Base-by-base conservation (phyloP, 2,329 filamentous ascomycete species). In the Pseudopithomyces chartarum region DNA sequence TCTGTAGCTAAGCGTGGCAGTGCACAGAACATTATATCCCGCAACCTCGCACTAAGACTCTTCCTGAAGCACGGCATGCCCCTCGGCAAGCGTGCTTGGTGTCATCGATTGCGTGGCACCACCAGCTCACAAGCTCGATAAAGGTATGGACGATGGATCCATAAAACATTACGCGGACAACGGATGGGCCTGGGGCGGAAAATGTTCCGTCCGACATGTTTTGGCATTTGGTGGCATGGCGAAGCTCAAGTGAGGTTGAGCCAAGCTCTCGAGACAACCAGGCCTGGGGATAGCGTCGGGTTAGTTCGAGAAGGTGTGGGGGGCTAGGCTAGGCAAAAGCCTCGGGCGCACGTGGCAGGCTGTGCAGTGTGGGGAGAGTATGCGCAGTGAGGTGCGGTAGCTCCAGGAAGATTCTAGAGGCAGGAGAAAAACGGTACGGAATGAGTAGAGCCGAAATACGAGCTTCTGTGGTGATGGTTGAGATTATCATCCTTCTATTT, bases 231-330 rank as follows among this genome's bases (percentile, higher is more conserved):
- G 11, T 19, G 34, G 17, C 15, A 40, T 40, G 15, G 13, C n/a
- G 33, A 19, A 10, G 2, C 11, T 46, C 13, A 33, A 29, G 26
- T 20, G 44, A 34, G 17, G 44, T 3, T 36, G 23, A 32, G 43
- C 43, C 44, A 36, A 47, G 44, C 29, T 22, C 29, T 32, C 6
- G 29, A 20, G 26, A n/a, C 44, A 17, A 12, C 17, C 44, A 47
- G 26, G 32, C 23, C 44, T 47, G 44, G 44, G 44, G 46, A 43
- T 49, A 49, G 34, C 13, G 34, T n/a, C 20, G 34, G 46, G 46
- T 49, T 49, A 49, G 46, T 22, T 33, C 34, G 46, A 49, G 8
- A 19, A 26, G 32, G 33, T 38, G 22, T 29, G 45, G 29, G 33
- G 45, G 38, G 45, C 45, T 26, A 49, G 13, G 20, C 10, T 26